Evolutionary conservation across 225 moss, liverwort and hornwort species (phyloP).

Genomic region (Lunularia cruciata): DNA sequence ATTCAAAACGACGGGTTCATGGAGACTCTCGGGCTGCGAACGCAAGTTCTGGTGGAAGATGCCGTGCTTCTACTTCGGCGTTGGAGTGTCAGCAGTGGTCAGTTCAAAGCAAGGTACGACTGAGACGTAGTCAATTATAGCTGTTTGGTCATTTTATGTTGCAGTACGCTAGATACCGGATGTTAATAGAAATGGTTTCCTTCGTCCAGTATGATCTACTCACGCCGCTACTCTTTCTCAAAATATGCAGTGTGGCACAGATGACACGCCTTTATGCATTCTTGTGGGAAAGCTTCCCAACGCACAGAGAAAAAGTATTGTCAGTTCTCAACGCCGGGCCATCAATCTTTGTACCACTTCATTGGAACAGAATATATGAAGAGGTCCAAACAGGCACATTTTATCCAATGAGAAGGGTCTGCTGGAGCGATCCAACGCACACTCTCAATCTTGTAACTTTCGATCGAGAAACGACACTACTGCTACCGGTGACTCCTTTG

Average conservation of each 20-base stretch:
- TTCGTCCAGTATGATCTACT: no score
- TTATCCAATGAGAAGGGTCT: constrained; percentile 44
- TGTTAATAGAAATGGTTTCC: no score
- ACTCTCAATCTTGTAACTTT: constrained; percentile 49
- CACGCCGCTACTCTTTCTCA: no score
- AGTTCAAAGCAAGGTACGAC: constrained; percentile 67
- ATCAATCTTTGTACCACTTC: constrained; percentile 61
- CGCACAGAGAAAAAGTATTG: constrained; percentile 47
- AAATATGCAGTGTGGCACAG: constrained; percentile 62
- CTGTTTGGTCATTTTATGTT: neutral
- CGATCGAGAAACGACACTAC: constrained; percentile 17
- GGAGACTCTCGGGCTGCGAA: constrained; percentile 70
- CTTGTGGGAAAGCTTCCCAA: constrained; percentile 50
- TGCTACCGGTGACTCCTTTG: constrained; percentile 42
- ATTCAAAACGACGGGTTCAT: constrained; percentile 57
- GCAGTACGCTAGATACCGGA: no score
- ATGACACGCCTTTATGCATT: constrained; percentile 79
- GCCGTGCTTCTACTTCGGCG: constrained; percentile 57
- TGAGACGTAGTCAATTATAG: no score
- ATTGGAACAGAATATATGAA: constrained; percentile 46
- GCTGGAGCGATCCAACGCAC: constrained; percentile 76
- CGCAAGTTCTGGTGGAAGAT: constrained; percentile 68
- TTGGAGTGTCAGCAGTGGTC: constrained; percentile 45
- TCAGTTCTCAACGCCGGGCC: constrained; percentile 47
- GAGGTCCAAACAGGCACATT: constrained; percentile 57